Evolutionary conservation across 1,284 basidiomycete species (phyloP), one percentile per base, ranked within the genome.

Genomic region (Irpex sp.): DNA sequence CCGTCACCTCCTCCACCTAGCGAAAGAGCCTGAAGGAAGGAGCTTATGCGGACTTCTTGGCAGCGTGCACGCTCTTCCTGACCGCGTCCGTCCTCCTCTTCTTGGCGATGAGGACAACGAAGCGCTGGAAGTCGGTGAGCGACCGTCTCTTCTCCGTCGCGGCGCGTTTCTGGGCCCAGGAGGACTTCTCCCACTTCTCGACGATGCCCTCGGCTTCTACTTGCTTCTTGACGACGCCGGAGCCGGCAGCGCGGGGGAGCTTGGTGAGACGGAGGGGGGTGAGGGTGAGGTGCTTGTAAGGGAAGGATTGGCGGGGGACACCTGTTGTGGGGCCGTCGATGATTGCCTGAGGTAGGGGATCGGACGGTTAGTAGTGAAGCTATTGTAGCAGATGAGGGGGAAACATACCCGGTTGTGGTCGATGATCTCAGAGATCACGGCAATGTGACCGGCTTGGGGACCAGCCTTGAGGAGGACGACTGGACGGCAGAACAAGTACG

Each of bases 391-490:
- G 1, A 50, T 1, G 46, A 43, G n/a, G 11, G 11, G 39, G 13
- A 3, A 8, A 81, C 92, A 68, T 73, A 97, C 96, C 77, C 95
- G 89, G 86, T 96, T 97, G 87, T 98, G 97, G 88, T 99, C 97
- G 70, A 99, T 95, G 79, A 99, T 95, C 81, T 98, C 96, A 65
- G 89, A 89, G 75, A 99, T 96, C 70, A 95, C 92, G 68, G 97
- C 97, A 74, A 98, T 93, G 79, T 92, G 92, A 73, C 95, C 95
- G 65, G 88, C 83, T 65, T 82, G 86, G 66, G 93, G 93, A 67
- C 96, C 97, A 68, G 90, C 80, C 79, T 93, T 94, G 82, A 98
- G 85, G 81, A 98, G 94, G 78, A 98, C 94, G 70, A 98, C 96
- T 92, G 66, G 49, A 50, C 17, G 2, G 21, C 35, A 60, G 15